Base-by-base conservation (phyloP, 2,329 filamentous ascomycete species). In the Ascochyta fabae region DNA sequence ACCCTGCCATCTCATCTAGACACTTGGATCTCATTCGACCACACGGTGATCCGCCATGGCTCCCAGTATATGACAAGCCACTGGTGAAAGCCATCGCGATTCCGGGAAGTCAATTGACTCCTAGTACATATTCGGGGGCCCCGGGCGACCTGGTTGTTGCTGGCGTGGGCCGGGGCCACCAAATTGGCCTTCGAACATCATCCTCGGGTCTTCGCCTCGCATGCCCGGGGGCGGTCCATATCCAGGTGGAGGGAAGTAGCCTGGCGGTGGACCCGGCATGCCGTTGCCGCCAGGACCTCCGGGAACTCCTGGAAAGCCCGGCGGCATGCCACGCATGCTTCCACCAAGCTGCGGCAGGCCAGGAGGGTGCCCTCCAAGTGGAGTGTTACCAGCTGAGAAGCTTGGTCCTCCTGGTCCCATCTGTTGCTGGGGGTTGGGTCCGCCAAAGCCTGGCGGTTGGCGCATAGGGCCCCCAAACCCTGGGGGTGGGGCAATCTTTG, bases 311-410 rank as follows among this genome's bases (percentile, higher is more conserved):
- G 54, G 58, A 7, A 69, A 71, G 34, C 62, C 64, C 19, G 53
- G 53, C 34, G 53, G 53, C 56, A 71, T 65, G 19, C 64, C 60
- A 24, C 69, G 64, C 59, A 74, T 67, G 53, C 64, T 69, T 10
- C 53, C 48, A 29, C 68, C 64, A 19, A 68, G 68, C 29, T 69
- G 65, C 13, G 66, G 61, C 45, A 75, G 71, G 26, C 73, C 73
- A 53, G 71, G 70, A 31, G 73, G 74, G 48, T 75, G 73, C 2
- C 65, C 71, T 4, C 72, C 72, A 41, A 76, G 65, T 6, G 74
- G 74, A 6, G 74, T 75, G 59, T 73, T 75, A 8, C 72, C 73
- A 16, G 69, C 70, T 24, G 73, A 75, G 55, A 75, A 74, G 46
- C 60, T 67, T 13, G 70, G 69, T 56, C 61, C 64, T 55, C 66